Percentiles rank a stretch among this genome's conserved stretches.
Evolutionary conservation across 352 stramenopile species (phyloP).

Genomic region (Pythium phragmitis): DNA sequence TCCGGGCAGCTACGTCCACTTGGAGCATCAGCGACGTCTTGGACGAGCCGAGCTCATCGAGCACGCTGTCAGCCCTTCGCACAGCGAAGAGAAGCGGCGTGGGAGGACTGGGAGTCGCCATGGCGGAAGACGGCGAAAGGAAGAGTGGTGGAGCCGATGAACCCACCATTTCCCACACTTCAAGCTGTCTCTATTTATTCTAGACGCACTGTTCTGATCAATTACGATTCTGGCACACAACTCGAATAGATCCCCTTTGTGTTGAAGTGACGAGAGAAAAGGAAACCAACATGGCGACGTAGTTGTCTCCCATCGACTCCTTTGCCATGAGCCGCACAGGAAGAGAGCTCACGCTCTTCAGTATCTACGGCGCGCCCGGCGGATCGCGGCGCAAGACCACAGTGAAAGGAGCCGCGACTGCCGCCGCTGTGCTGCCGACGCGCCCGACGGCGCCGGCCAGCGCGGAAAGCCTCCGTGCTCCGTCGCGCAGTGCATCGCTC

Average conservation of each 20-base stretch:
- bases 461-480: background rate
- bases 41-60: conserved; percentile 80
- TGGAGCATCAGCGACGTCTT: conserved; percentile 76
- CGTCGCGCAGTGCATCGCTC: background rate
- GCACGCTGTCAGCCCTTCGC: conserved; percentile 77
- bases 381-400: background rate
- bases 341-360: conserved; percentile 27
- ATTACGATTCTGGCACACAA: no score
- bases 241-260: background rate
- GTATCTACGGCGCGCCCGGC: conserved; percentile 22
- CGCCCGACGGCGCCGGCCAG: background rate
- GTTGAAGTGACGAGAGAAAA: background rate
- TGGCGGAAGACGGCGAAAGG: no score
- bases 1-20: conserved; percentile 76
- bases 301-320: background rate
- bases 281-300: conserved; percentile 5
- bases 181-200: no score
- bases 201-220: no score
- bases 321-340: conserved; percentile 13
- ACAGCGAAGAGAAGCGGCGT: conserved; percentile 45
- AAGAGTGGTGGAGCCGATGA: no score
- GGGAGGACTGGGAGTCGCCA: no score
- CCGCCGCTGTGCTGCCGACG: background rate
- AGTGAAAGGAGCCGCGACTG: background rate
- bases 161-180: no score